Base-by-base conservation (phyloP, 371 early-diverging fungal genomes). In the Syncephalastrum monosporum region DNA sequence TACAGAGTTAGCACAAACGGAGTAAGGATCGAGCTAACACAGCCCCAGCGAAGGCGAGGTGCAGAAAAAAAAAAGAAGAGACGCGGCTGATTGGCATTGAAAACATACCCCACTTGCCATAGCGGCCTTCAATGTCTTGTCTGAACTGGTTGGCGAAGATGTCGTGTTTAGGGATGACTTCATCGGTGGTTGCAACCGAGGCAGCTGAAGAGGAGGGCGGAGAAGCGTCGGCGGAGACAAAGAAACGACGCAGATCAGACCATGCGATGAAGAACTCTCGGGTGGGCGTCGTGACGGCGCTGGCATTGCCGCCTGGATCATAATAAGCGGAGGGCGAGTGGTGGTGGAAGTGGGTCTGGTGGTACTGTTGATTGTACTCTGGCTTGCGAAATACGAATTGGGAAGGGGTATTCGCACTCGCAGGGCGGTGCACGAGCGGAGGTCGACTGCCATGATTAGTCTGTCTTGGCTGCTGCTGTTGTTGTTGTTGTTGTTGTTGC, bases 361-460 rank as follows among this genome's bases (percentile, higher is more conserved):
- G 71, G 41, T 74, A 74, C 17, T 59, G 65, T 29, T 67, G 64
- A 38, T 71, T 68, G 45, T 74, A 74, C 59, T 66, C 64, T 14
- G 75, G 75, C n/a, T 64, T 67, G 24, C 69, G 66, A 47, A 74
- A 74, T 10, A 74, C 54, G 48, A 74, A 74, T 55, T 74, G 75
- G 5, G 71, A 55, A 5, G 74, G 71, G 5, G 47, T 24, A 43
- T 51, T 53, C 4, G 59, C 54, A 50, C 59, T 66, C 6, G 67
- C 61, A 23, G 62, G 59, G 17, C 61, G 58, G 16, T 66, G 62
- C 12, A 27, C 38, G 1, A 65, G 43, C 13, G 56, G 46, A 19
- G 65, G 65, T 1, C 65, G 52, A 23, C 21, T 52, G 52, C 33
- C 15, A 21, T 21, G 21, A 10, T 23, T 50, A 29, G 29, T 29